Base-by-base conservation (phyloP, 2,329 filamentous ascomycete species). In the Fonsecaea erecta region DNA sequence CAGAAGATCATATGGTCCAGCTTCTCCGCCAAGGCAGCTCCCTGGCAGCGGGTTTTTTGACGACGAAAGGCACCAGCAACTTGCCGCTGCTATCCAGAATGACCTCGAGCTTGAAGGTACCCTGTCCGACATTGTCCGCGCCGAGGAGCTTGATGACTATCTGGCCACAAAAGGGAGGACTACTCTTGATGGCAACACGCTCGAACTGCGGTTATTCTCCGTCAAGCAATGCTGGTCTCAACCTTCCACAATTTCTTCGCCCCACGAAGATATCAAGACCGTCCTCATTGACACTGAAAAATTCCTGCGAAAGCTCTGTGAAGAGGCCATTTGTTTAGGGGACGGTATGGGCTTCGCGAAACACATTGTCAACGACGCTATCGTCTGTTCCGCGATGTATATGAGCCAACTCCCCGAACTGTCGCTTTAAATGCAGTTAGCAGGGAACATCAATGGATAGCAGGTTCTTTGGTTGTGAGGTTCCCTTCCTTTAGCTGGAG, bases 371-470 rank as follows among this genome's bases (percentile, higher is more conserved):
- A 51, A 60, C 28, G 24, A 51, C 28, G 57, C 43, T 18, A 52
- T 52, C n/a, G 43, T 60, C 34, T 60, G 52, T 52, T 60, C 57
- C 21, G 57, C 57, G 18, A 12, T 60, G 28, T 43, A 60, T 30
- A 35, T 51, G 21, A 30, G 37, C 14, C 82, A 0, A 81, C 81
- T 0, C 82, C 82, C 0, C 82, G 85, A 64, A 82, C 86, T 3
- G 83, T 85, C 60, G 81, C 83, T 0, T 85, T 83, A 60, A 84
- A 85, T 62, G 79, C 77, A 0, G 83, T 85, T 32, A 75, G 71
- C 2, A 75, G 77, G 2, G 0, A 37, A 46, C 59, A 62, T 21
- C 59, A 62, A 26, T 51, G 59, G 4, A 76, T 85, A 2, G 83
- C 83, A 0, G 81, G 78, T 0, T 81, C 78, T 14, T 72, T 86